Percentiles rank a stretch among this genome's conserved stretches.
Conservation (phyloP, 805 yeast species). For the Candida ipomoeae region DNA sequence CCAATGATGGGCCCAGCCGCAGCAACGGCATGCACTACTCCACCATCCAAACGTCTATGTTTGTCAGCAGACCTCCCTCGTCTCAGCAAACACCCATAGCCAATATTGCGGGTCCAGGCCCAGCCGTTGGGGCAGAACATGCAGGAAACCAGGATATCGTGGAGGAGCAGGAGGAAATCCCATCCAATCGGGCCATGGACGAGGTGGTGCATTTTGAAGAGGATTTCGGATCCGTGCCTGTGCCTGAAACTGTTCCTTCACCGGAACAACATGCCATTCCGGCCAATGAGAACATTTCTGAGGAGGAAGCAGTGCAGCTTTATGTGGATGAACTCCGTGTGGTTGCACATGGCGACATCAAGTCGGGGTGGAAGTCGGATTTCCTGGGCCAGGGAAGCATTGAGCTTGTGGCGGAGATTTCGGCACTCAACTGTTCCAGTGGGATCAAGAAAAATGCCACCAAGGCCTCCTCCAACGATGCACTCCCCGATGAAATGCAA, state of each 20-base stretch:
- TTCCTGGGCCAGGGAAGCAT: conserved; percentile 73
- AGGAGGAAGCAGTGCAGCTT: conserved; percentile 20
- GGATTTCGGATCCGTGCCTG: conserved; percentile 9
- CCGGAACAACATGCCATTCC: background rate
- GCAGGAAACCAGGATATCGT: conserved; percentile 12
- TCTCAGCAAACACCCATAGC: conserved; percentile 2
- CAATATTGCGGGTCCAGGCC: conserved; percentile 8
- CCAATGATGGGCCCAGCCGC: conserved; percentile 9
- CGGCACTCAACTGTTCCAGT: conserved; percentile 55
- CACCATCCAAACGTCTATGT: conserved; percentile 17
- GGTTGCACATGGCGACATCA: conserved; percentile 74
- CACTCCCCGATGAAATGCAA: conserved; percentile 21
- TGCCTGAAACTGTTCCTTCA: background rate
- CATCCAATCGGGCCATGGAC: conserved; percentile 15
- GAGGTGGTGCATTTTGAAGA: conserved; percentile 17
- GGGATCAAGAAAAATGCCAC: conserved; percentile 43
- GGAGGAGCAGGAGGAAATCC: conserved; percentile 12
- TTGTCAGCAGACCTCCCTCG: conserved; percentile 14
- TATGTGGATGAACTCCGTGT: conserved; percentile 72
- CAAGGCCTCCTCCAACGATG: conserved; percentile 39
- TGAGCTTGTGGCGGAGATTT: conserved; percentile 71
- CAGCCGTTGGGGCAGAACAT: conserved; percentile 2
- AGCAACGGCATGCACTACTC: conserved; percentile 18
- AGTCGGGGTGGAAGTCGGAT: conserved; percentile 94
- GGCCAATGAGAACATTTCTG: background rate